Conservation (phyloP, 805 yeast genomes). For the Spathaspora arborariae region DNA sequence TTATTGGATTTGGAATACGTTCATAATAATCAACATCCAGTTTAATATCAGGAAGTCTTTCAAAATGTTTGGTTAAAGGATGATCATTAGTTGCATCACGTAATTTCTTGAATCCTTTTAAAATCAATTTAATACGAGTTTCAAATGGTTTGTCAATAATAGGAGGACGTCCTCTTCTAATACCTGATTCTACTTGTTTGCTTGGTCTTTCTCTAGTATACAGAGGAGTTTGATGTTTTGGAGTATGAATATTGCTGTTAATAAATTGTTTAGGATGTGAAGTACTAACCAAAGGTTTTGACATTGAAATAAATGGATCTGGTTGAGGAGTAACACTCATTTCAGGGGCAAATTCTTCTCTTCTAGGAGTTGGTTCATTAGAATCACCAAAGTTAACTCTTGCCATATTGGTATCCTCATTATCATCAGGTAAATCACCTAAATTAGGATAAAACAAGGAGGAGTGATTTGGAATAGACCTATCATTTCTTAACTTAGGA, state of each 20-base stretch:
- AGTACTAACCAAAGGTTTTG: slow-evolving; percentile 10
- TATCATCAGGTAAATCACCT: slow-evolving; percentile 64
- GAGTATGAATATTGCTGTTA: neutral
- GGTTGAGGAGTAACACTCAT: slow-evolving; percentile 6
- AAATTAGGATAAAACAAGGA: slow-evolving; percentile 55
- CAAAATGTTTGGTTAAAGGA: slow-evolving; percentile 61
- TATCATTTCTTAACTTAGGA: slow-evolving; percentile 45
- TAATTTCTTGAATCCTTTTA: slow-evolving; percentile 77
- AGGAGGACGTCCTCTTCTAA: slow-evolving; percentile 86
- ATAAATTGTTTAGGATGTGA: neutral
- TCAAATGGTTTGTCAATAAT: slow-evolving; percentile 89
- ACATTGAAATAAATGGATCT: slow-evolving; percentile 4
- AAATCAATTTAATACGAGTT: slow-evolving; percentile 81
- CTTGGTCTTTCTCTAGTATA: slow-evolving; percentile 3
- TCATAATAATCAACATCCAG: slow-evolving; percentile 52
- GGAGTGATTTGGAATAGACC: slow-evolving; percentile 29
- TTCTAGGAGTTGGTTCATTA: slow-evolving; percentile 6
- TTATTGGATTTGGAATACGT: slow-evolving; percentile 54
- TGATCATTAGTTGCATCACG: slow-evolving; percentile 47
- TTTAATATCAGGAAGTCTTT: slow-evolving; percentile 72
- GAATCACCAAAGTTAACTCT: slow-evolving; percentile 11
- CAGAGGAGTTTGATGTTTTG: slow-evolving; percentile 3
- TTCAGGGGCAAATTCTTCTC: slow-evolving; percentile 11
- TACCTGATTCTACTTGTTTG: slow-evolving; percentile 37
- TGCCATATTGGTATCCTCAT: slow-evolving; percentile 15